These are phyloP conservation scores for Nannizziopsis barbatae DNA, from an alignment of 2,329 filamentous ascomycete genomes.

Conservation along the genomic window DNA sequence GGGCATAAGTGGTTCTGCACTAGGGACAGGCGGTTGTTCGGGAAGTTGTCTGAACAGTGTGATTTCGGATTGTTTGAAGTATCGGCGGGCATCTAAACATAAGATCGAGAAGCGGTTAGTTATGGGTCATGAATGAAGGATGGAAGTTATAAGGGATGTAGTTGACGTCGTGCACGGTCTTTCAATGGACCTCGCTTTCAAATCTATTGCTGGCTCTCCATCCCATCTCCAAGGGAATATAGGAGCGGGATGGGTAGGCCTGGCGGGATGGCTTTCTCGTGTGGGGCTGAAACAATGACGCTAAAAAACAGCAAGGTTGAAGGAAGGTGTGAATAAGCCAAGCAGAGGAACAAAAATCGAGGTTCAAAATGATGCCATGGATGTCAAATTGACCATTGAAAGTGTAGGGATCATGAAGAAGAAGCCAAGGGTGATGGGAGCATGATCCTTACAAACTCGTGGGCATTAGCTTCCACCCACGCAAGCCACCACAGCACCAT, in stretches of 20 bases:
- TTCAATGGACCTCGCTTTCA: neutral
- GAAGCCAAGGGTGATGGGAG: too few species aligned
- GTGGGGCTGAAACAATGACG: neutral
- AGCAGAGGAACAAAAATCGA: too few species aligned
- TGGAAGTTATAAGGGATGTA: neutral
- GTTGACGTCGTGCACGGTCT: neutral
- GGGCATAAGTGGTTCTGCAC: neutral
- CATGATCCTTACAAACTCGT: conserved; percentile 1
- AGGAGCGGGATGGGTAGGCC: neutral
- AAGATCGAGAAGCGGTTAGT: too few species aligned
- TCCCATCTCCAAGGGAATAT: neutral
- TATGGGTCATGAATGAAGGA: too few species aligned
- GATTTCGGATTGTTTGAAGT: conserved; percentile 99
- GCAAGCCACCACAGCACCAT: neutral
- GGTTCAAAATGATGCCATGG: neutral
- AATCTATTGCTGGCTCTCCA: too few species aligned
- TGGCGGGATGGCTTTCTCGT: neutral
- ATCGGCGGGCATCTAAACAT: conserved; percentile 72
- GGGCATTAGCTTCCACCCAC: neutral
- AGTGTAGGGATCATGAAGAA: conserved; percentile 8
- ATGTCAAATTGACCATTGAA: too few species aligned
- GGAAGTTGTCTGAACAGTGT: conserved; percentile 75
- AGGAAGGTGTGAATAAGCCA: too few species aligned
- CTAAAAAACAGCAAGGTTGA: too few species aligned
- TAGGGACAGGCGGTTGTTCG: conserved; percentile 19